Evolutionary conservation across 768 basidiomycete genomes (phyloP).

Genomic region (Lentinula raphanica): DNA sequence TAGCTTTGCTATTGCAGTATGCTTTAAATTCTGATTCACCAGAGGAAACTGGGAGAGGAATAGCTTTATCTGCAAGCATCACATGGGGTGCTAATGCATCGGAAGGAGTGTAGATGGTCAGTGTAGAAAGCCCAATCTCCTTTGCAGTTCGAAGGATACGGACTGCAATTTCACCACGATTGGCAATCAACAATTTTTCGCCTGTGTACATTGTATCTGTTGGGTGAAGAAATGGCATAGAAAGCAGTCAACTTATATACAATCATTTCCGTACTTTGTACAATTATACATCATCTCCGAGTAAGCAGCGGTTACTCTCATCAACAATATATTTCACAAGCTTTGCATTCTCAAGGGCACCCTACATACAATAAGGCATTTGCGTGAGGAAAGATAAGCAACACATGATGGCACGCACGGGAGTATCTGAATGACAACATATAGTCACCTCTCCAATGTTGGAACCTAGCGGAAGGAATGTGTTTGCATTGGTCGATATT

Average conservation of each 20-base stretch:
- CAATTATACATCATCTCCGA: constrained; percentile 19
- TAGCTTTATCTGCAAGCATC: constrained; percentile 45
- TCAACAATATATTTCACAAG: constrained; percentile 54
- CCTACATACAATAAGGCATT: constrained; percentile 27
- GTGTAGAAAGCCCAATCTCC: constrained; percentile 42
- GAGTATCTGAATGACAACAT: constrained; percentile 63
- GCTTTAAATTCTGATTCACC: constrained; percentile 34
- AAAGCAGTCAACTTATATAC: not conserved
- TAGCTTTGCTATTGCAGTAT: constrained; percentile 34
- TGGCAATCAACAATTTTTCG: constrained; percentile 45
- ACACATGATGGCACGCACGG: constrained; percentile 32
- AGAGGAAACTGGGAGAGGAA: constrained; percentile 24
- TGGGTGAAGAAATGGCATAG: not conserved
- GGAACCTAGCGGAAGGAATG: constrained; percentile 35
- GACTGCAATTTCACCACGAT: constrained; percentile 69
- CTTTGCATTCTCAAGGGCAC: constrained; percentile 46
- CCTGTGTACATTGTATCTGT: constrained; percentile 11
- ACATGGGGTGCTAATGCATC: constrained; percentile 60
- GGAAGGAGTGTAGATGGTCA: constrained; percentile 56
- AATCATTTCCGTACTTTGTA: not conserved
- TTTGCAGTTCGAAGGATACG: constrained; percentile 56
- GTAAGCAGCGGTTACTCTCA: constrained; percentile 35
- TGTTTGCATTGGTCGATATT: constrained; percentile 44
- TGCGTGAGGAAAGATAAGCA: constrained; percentile 2
- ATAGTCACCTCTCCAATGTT: constrained; percentile 50